These are phyloP conservation scores for Monilinia polystroma DNA, from an alignment of 2,329 filamentous ascomycete species.

Conservation along the genomic window DNA sequence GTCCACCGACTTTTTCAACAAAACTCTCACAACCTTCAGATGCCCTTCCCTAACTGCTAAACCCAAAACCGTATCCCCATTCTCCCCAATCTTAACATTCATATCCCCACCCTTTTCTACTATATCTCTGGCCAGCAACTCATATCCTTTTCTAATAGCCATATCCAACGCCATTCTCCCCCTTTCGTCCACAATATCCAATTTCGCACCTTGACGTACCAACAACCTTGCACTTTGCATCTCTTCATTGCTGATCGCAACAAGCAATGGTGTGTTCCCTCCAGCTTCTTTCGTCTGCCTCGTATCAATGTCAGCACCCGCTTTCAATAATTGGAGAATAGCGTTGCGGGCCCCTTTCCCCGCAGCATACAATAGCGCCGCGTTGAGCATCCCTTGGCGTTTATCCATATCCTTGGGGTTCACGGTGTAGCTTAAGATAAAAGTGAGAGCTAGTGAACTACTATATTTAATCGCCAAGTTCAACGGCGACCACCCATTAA, in stretches of 20 bases:
- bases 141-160: slow-evolving; percentile 23
- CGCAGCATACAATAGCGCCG: slow-evolving; percentile 17
- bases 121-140: slow-evolving; percentile 26
- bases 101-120: slow-evolving; percentile 25
- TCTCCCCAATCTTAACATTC: slow-evolving; percentile 25
- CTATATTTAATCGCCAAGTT: slow-evolving; percentile 25
- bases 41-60: slow-evolving; percentile 22
- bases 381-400: slow-evolving; percentile 16
- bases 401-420: slow-evolving; percentile 12
- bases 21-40: slow-evolving; percentile 25
- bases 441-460: slow-evolving; percentile 10
- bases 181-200: slow-evolving; percentile 22
- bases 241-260: slow-evolving; percentile 22
- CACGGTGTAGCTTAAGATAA: slow-evolving; percentile 16
- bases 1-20: slow-evolving; percentile 23
- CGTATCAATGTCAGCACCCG: slow-evolving; percentile 24
- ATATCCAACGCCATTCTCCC: slow-evolving; percentile 24
- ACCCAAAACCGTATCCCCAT: slow-evolving; percentile 27
- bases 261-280: slow-evolving; percentile 21
- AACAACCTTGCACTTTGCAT: slow-evolving; percentile 25
- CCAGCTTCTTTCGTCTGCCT: slow-evolving; percentile 1
- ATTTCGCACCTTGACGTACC: slow-evolving; percentile 22
- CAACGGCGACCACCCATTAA: slow-evolving; percentile 16
- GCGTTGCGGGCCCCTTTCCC: slow-evolving; percentile 11
- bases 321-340: slow-evolving; percentile 22